Base-by-base conservation (phyloP, 2,329 filamentous ascomycete genomes). In the Fonsecaea nubica region DNA sequence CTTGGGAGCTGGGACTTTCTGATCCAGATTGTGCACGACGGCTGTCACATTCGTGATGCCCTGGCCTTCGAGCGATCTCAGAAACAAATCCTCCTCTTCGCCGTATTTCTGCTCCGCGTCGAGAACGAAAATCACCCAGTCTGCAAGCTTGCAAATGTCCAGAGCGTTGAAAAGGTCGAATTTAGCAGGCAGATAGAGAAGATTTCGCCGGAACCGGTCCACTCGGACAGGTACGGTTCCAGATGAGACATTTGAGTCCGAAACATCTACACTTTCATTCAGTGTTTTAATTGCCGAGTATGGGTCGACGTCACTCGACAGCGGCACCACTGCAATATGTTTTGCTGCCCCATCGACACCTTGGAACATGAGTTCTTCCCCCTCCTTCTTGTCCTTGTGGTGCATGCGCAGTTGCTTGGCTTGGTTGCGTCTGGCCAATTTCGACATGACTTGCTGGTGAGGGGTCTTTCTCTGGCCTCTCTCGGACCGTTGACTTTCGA, bases 401-500 rank as follows among this genome's bases (percentile, higher is more conserved):
- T 89, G 84, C 69, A 91, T 82, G 74, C 94, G 91, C 78, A 90
- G 89, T 83, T 99, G 95, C 79, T 94, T 94, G 73, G 92, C 92
- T 82, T 96, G 92, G 79, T 99, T 98, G 74, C 92, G 89, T 67
- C 95, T 90, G 80, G 97, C 93, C 78, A 99, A 87, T 81, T 98
- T 99, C 66, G 93, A 96, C 92, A 97, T 94, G 81, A 97, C 88
- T 81, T 97, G 92, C 78, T 99, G 95, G 78, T 97, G 92, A 63
- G 92, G 92, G 15, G 94, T 97, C 79, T 92, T 96, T 75, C 94
- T 89, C 74, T 84, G 84, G 68, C 90, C 89, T 74, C 85, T 87
- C 76, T 96, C 91, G 50, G 67, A 45, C 36, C 66, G 68, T 74
- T 87, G 82, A 63, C 84, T 76, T 73, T 89, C 89, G 58, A 94